phyloP scores from a whole-genome alignment of 805 yeast species.

The Jamesozyma spencerorum region DNA sequence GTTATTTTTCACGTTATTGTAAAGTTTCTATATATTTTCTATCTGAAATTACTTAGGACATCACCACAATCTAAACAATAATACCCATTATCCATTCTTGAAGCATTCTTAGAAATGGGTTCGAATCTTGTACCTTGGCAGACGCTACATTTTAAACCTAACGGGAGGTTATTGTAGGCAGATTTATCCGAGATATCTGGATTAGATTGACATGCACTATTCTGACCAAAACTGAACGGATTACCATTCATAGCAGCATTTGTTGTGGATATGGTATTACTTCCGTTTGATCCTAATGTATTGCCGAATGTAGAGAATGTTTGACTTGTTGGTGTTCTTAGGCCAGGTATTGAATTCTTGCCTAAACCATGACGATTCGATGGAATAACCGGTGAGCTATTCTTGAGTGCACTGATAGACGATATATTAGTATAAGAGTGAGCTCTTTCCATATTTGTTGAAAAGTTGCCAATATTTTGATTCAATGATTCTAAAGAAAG shows the following conservation, averaged over 20 bases:
- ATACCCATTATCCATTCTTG: slow-evolving; percentile 4
- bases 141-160: slow-evolving; percentile 8
- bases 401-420: neutral
- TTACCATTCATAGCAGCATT: no score
- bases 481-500: slow-evolving; percentile 3
- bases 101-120: slow-evolving; percentile 5
- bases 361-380: neutral
- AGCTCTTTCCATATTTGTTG: neutral
- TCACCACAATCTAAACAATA: slow-evolving; percentile 14
- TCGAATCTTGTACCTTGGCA: slow-evolving; percentile 10
- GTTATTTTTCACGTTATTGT: no score
- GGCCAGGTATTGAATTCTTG: neutral
- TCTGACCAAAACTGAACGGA: neutral
- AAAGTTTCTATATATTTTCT: neutral
- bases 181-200: neutral
- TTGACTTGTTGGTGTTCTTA: neutral
- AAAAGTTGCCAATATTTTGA: neutral
- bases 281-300: neutral
- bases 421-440: slow-evolving; percentile 2
- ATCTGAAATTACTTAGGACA: slow-evolving; percentile 13
- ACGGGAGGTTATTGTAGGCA: neutral
- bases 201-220: neutral
- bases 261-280: neutral
- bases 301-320: neutral
- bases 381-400: neutral